Percentiles rank a stretch among this genome's conserved stretches.
phyloP scores from a whole-genome alignment of 805 yeast genomes.

The Nakazawaea wyomingensis region DNA sequence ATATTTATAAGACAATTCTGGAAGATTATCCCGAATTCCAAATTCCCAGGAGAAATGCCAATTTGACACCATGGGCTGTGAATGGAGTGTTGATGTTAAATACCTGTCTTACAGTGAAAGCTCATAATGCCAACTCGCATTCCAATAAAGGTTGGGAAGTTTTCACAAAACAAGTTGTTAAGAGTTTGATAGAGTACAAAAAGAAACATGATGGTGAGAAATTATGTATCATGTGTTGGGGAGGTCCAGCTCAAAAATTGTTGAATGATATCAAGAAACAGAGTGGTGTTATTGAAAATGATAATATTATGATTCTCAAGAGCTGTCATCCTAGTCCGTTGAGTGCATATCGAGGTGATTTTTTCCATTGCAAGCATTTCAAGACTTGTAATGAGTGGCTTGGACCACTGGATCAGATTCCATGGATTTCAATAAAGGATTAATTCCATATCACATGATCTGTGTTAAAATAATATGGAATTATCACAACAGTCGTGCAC shows the following conservation, averaged over 20 bases:
- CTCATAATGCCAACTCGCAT: conserved; percentile 92
- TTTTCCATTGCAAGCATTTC: conserved; percentile 75
- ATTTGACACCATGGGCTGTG: conserved; percentile 76
- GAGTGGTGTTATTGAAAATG: conserved; percentile 27
- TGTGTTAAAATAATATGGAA: no score
- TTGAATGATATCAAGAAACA: conserved; percentile 22
- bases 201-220: conserved; percentile 39
- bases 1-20: conserved; percentile 76
- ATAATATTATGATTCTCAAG: conserved; percentile 42
- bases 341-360: conserved; percentile 76
- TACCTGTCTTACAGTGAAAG: conserved; percentile 85
- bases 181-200: conserved; percentile 44
- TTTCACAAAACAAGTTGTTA: conserved; percentile 72
- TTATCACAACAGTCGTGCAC: no score
- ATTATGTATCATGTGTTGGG: conserved; percentile 66
- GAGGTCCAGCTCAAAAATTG: conserved; percentile 38
- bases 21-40: conserved; percentile 66
- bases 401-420: conserved; percentile 28
- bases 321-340: conserved; percentile 95
- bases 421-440: conserved; percentile 11
- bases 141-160: conserved; percentile 88
- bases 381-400: conserved; percentile 77
- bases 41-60: conserved; percentile 56
- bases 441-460: no score
- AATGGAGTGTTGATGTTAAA: conserved; percentile 86